These are phyloP conservation scores for Aspergillus calidoustus DNA, from an alignment of 2,329 filamentous ascomycete genomes.

Conservation along the genomic window DNA sequence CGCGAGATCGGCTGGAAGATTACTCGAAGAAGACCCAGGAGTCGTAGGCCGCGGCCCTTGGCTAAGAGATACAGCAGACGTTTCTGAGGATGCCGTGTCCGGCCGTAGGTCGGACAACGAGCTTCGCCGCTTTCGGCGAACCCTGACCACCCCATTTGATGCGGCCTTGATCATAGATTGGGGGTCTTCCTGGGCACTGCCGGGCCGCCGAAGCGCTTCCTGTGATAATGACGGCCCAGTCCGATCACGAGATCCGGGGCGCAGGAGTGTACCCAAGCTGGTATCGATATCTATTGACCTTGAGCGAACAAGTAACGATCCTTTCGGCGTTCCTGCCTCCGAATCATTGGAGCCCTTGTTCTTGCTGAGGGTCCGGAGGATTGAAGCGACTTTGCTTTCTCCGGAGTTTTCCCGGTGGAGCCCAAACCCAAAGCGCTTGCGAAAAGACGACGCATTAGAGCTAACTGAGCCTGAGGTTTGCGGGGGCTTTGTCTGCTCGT, in stretches of 20 bases:
- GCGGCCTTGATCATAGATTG: conserved; percentile 56
- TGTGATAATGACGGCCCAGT: conserved; percentile 56
- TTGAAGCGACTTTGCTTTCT: conserved; percentile 71
- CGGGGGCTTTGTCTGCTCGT: conserved; percentile 65
- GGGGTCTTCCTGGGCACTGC: conserved; percentile 53
- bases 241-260: conserved; percentile 62
- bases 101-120: conserved; percentile 84
- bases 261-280: conserved; percentile 50
- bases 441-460: conserved; percentile 84
- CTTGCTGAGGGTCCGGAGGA: conserved; percentile 90
- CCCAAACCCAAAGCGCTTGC: conserved; percentile 82
- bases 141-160: conserved; percentile 48
- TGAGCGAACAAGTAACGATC: conserved; percentile 66
- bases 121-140: conserved; percentile 81
- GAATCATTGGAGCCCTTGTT: conserved; percentile 65
- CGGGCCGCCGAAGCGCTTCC: conserved; percentile 48
- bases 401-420: conserved; percentile 78
- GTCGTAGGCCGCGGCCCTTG: conserved; percentile 45
- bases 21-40: conserved; percentile 31
- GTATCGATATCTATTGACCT: conserved; percentile 76
- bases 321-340: conserved; percentile 71
- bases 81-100: conserved; percentile 65
- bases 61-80: conserved; percentile 41
- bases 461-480: conserved; percentile 74
- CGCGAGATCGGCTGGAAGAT: conserved; percentile 32